A percentile compares a stretch with the other conserved stretches of the same genome.
Evolutionary conservation across 352 stramenopile species (phyloP).

Genomic region (Globisporangium ultimum): DNA sequence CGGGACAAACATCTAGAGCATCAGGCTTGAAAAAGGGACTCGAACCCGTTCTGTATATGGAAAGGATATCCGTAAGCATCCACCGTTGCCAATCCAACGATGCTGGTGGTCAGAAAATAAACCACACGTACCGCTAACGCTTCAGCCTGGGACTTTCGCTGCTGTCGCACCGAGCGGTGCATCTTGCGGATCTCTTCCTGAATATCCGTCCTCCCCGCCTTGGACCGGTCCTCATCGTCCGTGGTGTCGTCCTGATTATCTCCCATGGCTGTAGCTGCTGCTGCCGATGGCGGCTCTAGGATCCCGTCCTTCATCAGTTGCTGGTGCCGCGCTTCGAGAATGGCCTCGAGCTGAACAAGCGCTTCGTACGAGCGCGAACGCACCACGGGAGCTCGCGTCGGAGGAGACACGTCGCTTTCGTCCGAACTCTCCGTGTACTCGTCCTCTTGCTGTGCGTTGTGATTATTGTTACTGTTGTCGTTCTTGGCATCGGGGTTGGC

Average conservation of each 20-base stretch:
- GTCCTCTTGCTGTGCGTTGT: not conserved
- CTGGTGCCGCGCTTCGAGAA: constrained; percentile 69
- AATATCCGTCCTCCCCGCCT: constrained; percentile 7
- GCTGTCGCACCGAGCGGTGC: constrained; percentile 12
- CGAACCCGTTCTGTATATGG: no score
- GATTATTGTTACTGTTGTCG: not conserved
- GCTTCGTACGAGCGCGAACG: constrained; percentile 73
- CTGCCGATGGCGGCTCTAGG: constrained; percentile 4
- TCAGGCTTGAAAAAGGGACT: no score
- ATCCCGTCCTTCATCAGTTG: constrained; percentile 58
- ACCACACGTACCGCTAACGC: not conserved
- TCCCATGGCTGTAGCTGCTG: not conserved
- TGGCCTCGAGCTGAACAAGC: constrained; percentile 65
- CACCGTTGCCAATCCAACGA: no score
- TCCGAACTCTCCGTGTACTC: constrained; percentile 13
- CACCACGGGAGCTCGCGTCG: constrained; percentile 8
- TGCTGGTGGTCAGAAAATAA: no score
- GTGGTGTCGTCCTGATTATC: constrained; percentile 4
- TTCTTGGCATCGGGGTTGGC: not conserved
- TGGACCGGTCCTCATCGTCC: not conserved
- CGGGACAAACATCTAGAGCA: no score
- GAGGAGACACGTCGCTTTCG: not conserved
- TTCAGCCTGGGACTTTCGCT: not conserved
- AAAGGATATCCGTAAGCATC: no score
- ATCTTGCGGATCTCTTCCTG: constrained; percentile 32